phyloP scores from a whole-genome alignment of 495 filamentous ascomycete genomes.

The Hyaloscypha finlandica region DNA sequence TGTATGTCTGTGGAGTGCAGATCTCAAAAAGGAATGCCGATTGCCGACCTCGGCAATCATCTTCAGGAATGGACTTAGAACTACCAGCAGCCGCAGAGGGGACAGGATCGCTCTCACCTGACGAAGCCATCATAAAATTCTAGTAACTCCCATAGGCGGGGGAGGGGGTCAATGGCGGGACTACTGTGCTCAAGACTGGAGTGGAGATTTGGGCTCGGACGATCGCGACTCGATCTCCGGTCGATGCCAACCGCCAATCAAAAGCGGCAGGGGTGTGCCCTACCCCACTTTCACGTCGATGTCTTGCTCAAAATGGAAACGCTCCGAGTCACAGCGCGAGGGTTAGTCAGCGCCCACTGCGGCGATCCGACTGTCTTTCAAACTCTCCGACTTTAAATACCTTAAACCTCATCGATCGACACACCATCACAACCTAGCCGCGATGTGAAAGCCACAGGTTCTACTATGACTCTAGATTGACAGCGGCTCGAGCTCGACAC shows the following conservation, averaged over 20 bases:
- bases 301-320: neutral
- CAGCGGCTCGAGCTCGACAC: neutral
- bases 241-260: neutral
- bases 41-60: neutral
- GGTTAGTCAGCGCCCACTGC: neutral
- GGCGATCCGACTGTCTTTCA: neutral
- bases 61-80: neutral
- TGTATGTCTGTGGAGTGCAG: neutral
- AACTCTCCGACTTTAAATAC: neutral
- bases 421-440: neutral
- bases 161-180: too few relatives aligned
- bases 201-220: too few relatives aligned
- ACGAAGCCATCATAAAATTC: neutral
- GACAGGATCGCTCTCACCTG: neutral
- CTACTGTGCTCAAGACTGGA: too few relatives aligned
- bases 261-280: neutral
- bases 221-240: neutral
- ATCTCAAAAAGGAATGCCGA: neutral
- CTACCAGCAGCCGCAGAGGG: neutral
- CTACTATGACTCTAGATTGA: neutral
- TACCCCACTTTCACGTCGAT: neutral
- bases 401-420: neutral
- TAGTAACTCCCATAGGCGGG: too few relatives aligned
- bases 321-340: neutral
- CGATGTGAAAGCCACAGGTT: neutral